These are phyloP conservation scores for Botrytis sinoallii DNA, from an alignment of 2,329 filamentous ascomycete species.

Conservation along the genomic window DNA sequence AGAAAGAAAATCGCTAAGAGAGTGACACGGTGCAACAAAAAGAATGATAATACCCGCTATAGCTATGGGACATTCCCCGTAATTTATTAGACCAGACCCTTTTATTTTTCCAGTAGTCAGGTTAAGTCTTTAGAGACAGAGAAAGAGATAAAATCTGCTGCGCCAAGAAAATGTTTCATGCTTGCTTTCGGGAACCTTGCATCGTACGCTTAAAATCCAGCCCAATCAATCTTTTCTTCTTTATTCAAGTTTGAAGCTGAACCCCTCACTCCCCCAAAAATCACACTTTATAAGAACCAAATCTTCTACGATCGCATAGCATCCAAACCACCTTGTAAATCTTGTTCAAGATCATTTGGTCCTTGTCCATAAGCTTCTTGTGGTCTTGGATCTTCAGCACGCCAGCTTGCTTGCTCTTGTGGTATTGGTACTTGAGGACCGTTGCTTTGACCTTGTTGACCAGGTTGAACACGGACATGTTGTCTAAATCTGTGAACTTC, in stretches of 20 bases:
- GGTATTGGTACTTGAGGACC: slow-evolving; percentile 38
- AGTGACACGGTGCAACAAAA: background rate
- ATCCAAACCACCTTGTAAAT: slow-evolving; percentile 39
- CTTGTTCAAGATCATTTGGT: slow-evolving; percentile 38
- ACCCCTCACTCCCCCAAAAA: background rate
- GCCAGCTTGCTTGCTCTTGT: slow-evolving; percentile 35
- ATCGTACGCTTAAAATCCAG: background rate
- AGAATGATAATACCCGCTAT: background rate
- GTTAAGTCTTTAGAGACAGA: background rate
- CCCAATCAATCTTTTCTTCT: background rate
- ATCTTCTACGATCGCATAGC: slow-evolving; percentile 32
- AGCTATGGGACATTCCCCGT: background rate
- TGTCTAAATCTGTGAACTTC: slow-evolving; percentile 85
- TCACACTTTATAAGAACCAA: background rate
- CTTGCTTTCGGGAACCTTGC: background rate
- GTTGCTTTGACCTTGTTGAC: slow-evolving; percentile 32
- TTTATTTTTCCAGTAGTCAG: slow-evolving; percentile 2
- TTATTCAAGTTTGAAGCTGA: background rate
- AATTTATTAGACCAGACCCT: slow-evolving; percentile 9
- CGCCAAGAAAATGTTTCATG: slow-evolving; percentile 3
- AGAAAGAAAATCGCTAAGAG: background rate
- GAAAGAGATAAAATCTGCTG: background rate
- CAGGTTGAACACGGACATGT: slow-evolving; percentile 38
- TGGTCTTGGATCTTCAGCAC: slow-evolving; percentile 38
- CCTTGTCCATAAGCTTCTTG: slow-evolving; percentile 37